These are phyloP conservation scores for Sugiyamaella pinicola DNA, from an alignment of 1,139 yeast species.

Conservation along the genomic window DNA sequence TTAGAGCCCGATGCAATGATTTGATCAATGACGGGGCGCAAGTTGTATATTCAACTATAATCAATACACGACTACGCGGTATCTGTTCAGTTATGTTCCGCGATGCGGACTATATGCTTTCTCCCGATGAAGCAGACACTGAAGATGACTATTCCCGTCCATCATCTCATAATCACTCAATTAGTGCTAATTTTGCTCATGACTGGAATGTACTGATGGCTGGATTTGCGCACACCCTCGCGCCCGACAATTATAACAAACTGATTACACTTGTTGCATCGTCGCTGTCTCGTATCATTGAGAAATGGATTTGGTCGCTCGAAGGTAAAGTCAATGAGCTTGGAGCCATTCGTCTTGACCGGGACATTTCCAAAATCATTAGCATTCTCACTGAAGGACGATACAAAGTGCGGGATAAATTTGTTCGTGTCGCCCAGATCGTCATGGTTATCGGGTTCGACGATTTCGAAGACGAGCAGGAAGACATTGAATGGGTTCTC, in stretches of 20 bases:
- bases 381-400: constrained; percentile 39
- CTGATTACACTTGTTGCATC: constrained; percentile 59
- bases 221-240: constrained; percentile 64
- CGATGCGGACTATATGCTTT: constrained; percentile 51
- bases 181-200: constrained; percentile 28
- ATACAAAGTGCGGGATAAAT: constrained; percentile 74
- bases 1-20: constrained; percentile 49
- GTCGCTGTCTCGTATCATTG: constrained; percentile 55
- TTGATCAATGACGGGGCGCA: constrained; percentile 57
- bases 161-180: constrained; percentile 2
- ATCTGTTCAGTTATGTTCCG: constrained; percentile 59
- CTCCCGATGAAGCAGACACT: constrained; percentile 33
- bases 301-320: constrained; percentile 65
- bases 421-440: constrained; percentile 79
- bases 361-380: constrained; percentile 75
- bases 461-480: constrained; percentile 72
- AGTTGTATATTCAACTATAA: constrained; percentile 59
- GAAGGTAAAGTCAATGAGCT: constrained; percentile 73
- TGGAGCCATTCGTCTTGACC: constrained; percentile 83
- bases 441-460: constrained; percentile 82
- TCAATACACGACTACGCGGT: constrained; percentile 52
- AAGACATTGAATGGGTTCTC: constrained; percentile 75
- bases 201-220: constrained; percentile 66
- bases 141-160: constrained; percentile 15
- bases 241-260: constrained; percentile 53